Conservation (phyloP, 352 stramenopile species). For the Phytophthora chlamydospora region DNA sequence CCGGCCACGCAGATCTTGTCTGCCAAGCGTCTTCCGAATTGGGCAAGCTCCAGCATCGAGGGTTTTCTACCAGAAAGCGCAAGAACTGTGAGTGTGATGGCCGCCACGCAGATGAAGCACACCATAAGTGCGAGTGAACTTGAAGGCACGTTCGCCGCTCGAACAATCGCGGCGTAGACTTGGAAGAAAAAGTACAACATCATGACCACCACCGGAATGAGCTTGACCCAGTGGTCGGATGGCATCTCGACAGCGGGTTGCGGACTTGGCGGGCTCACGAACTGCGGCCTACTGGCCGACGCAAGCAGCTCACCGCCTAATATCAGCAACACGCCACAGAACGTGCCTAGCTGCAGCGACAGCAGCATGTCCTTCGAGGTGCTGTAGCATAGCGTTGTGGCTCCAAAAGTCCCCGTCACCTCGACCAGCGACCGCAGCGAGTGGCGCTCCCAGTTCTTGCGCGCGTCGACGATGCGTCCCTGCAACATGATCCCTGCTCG, state of each 20-base stretch:
- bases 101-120: conserved; percentile 50
- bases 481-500: conserved; percentile 67
- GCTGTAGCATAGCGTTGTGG: conserved; percentile 66
- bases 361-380: conserved; percentile 60
- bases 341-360: conserved; percentile 77
- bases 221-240: conserved; percentile 80
- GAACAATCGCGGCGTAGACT: conserved; percentile 55
- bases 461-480: conserved; percentile 70
- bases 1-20: conserved; percentile 46
- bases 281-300: conserved; percentile 24
- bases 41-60: conserved; percentile 43
- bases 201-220: conserved; percentile 69
- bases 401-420: conserved; percentile 56
- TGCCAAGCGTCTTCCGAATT: conserved; percentile 36
- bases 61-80: conserved; percentile 51
- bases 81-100: conserved; percentile 52
- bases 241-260: conserved; percentile 53
- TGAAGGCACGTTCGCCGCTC: conserved; percentile 48
- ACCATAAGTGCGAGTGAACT: conserved; percentile 47
- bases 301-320: conserved; percentile 57
- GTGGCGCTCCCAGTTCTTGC: conserved; percentile 70
- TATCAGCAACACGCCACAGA: conserved; percentile 64
- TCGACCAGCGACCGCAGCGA: conserved; percentile 67
- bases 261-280: conserved; percentile 27
- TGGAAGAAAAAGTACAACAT: conserved; percentile 66